phyloP scores from a whole-genome alignment of 2,329 filamentous ascomycete species.

The Xylaria hypoxylon region DNA sequence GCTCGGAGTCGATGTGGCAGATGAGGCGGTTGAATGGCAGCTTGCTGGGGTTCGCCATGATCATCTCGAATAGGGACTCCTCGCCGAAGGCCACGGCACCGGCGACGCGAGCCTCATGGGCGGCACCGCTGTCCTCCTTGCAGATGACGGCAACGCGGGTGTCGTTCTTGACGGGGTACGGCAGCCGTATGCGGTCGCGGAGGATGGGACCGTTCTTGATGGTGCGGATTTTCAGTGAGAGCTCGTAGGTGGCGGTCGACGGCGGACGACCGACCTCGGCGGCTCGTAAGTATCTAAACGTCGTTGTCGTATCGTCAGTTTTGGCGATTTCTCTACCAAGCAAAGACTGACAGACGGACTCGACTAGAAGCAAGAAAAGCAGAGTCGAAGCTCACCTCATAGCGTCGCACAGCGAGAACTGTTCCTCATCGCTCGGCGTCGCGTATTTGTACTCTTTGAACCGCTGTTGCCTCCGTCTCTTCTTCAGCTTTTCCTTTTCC shows the following conservation, averaged over 20 bases:
- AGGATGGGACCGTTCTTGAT: conserved; percentile 87
- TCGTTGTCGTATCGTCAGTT: conserved; percentile 31
- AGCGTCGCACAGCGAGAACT: conserved; percentile 88
- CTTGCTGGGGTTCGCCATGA: conserved; percentile 73
- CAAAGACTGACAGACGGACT: conserved; percentile 2
- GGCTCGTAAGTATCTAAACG: conserved; percentile 85
- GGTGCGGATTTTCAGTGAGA: conserved; percentile 85
- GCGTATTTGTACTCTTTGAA: conserved; percentile 73
- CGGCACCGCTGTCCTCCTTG: conserved; percentile 80
- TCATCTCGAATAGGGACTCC: conserved; percentile 82
- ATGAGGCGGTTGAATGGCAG: conserved; percentile 92
- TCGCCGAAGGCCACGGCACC: conserved; percentile 89
- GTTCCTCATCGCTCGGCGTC: conserved; percentile 73
- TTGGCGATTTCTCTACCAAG: background rate
- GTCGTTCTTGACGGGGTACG: conserved; percentile 89
- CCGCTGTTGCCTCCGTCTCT: conserved; percentile 72
- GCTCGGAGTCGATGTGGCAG: conserved; percentile 82
- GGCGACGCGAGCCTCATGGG: conserved; percentile 77
- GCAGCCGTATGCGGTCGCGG: conserved; percentile 87
- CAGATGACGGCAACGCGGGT: conserved; percentile 91
- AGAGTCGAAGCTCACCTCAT: conserved; percentile 73
- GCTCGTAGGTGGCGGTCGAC: conserved; percentile 83
- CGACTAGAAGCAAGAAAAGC: background rate
- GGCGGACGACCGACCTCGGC: conserved; percentile 88
- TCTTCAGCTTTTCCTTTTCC: conserved; percentile 65